Evolutionary conservation across 2,329 filamentous ascomycete species (phyloP).

Genomic region (Myriosclerotinia duriaeana): DNA sequence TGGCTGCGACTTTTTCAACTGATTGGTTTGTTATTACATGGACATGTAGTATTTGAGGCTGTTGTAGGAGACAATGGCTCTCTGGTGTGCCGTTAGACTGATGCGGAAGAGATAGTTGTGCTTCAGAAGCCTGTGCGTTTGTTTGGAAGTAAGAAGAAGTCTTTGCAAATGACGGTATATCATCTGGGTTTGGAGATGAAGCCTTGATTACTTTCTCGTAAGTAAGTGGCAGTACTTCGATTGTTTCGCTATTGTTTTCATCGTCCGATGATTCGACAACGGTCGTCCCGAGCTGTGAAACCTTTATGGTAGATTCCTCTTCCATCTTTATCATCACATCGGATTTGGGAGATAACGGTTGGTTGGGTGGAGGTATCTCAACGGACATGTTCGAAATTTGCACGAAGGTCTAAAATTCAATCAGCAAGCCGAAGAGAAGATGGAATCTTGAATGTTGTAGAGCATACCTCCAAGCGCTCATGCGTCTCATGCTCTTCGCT

Average conservation of each 20-base stretch:
- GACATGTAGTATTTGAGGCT: neutral
- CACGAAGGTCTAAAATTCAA: neutral
- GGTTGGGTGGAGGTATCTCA: neutral
- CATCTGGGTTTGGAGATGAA: neutral
- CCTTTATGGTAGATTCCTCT: slow-evolving; percentile 3
- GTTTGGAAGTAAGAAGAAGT: neutral
- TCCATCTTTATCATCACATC: slow-evolving; percentile 9
- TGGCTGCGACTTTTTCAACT: neutral
- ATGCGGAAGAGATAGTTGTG: neutral
- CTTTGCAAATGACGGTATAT: neutral
- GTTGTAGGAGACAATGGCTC: too few relatives aligned
- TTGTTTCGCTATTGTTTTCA: neutral
- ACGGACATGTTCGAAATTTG: neutral
- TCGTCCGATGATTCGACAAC: neutral
- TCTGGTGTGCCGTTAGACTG: neutral
- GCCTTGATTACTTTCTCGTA: neutral
- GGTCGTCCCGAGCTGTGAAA: neutral
- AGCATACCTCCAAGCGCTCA: neutral
- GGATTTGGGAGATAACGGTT: neutral
- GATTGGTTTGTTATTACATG: neutral
- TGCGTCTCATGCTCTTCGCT: neutral
- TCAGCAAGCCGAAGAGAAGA: neutral
- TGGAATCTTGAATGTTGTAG: neutral
- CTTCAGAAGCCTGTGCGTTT: neutral
- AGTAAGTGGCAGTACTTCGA: neutral